These are phyloP conservation scores for Oemleria cerasiformis DNA, from an alignment of 306 rosid genomes.

Conservation along the genomic window DNA sequence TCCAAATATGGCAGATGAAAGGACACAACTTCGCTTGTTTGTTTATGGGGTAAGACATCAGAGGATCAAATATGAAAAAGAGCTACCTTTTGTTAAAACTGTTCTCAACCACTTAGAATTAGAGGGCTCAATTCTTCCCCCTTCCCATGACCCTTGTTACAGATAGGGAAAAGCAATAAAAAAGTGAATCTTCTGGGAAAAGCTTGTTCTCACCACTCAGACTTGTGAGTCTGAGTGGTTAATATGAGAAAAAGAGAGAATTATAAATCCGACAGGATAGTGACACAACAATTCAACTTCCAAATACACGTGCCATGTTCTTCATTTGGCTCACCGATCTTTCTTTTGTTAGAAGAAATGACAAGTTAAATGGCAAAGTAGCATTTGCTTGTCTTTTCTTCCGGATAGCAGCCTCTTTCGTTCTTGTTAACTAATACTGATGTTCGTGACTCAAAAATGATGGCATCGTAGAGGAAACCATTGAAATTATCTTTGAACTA, in stretches of 20 bases:
- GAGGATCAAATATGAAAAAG: background rate
- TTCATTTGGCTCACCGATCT: background rate
- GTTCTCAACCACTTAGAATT: background rate
- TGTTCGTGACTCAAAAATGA: background rate
- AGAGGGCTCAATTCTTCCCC: background rate
- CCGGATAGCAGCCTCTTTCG: background rate
- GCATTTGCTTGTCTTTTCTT: background rate
- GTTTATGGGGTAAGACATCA: conserved; percentile 77
- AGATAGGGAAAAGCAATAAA: background rate
- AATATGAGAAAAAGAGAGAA: background rate
- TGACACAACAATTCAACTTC: background rate
- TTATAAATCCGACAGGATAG: background rate
- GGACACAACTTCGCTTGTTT: conserved; percentile 54
- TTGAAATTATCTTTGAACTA: background rate
- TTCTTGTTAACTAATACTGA: background rate
- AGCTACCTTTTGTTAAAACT: no score
- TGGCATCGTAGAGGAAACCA: background rate
- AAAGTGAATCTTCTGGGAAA: background rate
- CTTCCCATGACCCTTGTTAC: background rate
- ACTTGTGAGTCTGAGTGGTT: background rate
- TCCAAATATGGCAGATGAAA: conserved; percentile 40
- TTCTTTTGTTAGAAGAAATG: background rate
- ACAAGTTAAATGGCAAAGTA: background rate
- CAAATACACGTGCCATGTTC: background rate
- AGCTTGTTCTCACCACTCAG: background rate